Conservation (phyloP, 345 rosid species). For the Camelina sativa region DNA sequence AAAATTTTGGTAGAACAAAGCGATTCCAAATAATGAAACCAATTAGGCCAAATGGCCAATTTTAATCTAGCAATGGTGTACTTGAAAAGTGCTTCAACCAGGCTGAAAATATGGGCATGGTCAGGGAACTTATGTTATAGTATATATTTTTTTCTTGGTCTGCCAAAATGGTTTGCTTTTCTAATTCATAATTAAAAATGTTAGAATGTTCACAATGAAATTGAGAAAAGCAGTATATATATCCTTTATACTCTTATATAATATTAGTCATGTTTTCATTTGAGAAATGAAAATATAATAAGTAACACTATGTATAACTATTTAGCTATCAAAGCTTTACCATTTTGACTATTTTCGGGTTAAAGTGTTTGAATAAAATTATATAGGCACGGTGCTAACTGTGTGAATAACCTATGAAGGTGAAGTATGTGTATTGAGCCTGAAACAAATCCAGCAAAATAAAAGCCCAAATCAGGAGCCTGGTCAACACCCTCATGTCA, state of each 20-base stretch:
- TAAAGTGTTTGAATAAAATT: background rate
- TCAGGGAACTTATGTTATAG: too few species aligned
- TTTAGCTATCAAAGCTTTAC: background rate
- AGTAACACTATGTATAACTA: background rate
- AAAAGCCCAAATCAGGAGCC: too few species aligned
- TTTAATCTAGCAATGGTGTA: slow-evolving; percentile 24
- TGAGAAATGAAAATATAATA: background rate
- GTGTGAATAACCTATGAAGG: background rate
- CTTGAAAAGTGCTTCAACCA: slow-evolving; percentile 27
- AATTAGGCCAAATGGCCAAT: slow-evolving; percentile 11
- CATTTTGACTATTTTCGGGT: background rate
- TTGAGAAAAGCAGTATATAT: background rate
- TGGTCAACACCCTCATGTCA: too few species aligned
- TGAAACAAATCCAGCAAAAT: too few species aligned
- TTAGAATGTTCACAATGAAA: background rate
- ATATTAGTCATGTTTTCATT: background rate
- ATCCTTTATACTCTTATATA: background rate
- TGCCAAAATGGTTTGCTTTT: background rate
- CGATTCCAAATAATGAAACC: slow-evolving; percentile 23
- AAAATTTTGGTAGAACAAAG: slow-evolving; percentile 9
- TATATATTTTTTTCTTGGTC: too few species aligned
- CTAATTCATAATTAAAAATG: background rate
- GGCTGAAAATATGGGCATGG: slow-evolving; percentile 30
- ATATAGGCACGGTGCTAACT: background rate
- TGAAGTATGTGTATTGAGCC: too few species aligned